Evolutionary conservation across 148 eudicot species (phyloP), one percentile per base, ranked within the genome.

Genomic region (Silene uniflora): DNA sequence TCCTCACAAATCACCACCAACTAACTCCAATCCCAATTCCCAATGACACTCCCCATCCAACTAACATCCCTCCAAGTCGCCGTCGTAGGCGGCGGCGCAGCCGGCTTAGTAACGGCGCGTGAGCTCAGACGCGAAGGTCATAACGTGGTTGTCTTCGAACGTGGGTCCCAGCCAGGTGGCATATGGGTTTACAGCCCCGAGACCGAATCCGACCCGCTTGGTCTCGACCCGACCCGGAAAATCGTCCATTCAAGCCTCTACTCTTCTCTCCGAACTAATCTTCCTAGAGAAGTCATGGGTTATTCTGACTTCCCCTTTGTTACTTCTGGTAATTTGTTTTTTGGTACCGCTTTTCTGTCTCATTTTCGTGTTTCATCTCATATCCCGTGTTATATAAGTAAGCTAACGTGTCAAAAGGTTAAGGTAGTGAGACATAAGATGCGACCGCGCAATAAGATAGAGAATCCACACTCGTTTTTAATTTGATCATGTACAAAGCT

Each of bases 11-110:
- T 18, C 24, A n/a, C 25, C 39, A 11, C 9, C 67, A 63, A 63
- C 67, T 5, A 24, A 6, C 27, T 10, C 17, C 67, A 29, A 29
- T 29, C 32, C 32, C 32, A 62, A 72, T 61, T 68, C 58, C 71
- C 80, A 46, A 87, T 77, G 84, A 83, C 77, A 47, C 81, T 74
- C 23, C 59, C 78, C 6, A 22, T 74, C 44, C 83, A 79, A 17
- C 42, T 80, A 11, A 18, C 81, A 27, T 64, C 87, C 75, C 82
- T 78, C 18, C 79, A 75, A 74, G 96, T 95, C 65, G 97, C 96
- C 82, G 96, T 95, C 11, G 87, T 95, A 69, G 98, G 97, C 35
- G 93, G 91, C 77, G 98, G 98, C 27, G 89, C 96, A 49, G 91
- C 91, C 56, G 97, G 98, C 0, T 86, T 95, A 12, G 85, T 78